Percentiles rank a stretch among this genome's conserved stretches.
phyloP scores from a whole-genome alignment of 2,329 filamentous ascomycete genomes.

The Colletotrichum zoysiae region DNA sequence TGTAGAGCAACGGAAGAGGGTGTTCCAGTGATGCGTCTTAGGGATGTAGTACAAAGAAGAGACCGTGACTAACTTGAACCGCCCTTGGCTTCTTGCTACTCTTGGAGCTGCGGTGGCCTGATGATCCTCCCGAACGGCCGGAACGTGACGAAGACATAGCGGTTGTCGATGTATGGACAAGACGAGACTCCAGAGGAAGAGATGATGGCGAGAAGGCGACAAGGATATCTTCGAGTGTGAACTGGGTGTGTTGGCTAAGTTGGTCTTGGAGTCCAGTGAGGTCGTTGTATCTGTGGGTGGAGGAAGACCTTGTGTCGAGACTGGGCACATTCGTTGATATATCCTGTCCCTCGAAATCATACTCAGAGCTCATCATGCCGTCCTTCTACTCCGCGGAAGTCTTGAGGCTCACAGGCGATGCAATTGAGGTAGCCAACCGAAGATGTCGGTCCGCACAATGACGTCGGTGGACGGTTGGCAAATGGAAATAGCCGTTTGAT shows the following conservation, averaged over 20 bases:
- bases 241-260: conserved; percentile 7
- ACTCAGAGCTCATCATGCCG: conserved; percentile 12
- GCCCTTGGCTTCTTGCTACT: conserved; percentile 47
- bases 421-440: conserved; percentile 9
- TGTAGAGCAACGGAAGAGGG: background rate
- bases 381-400: background rate
- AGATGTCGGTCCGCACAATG: conserved; percentile 12
- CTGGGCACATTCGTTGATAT: conserved; percentile 26
- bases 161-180: conserved; percentile 1
- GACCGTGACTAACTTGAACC: conserved; percentile 48
- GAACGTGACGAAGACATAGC: conserved; percentile 50
- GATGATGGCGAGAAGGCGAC: conserved; percentile 8
- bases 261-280: background rate
- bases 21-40: background rate
- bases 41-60: conserved; percentile 46
- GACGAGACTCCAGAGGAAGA: conserved; percentile 1
- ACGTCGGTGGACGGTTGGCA: conserved; percentile 12
- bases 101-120: conserved; percentile 44
- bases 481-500: conserved; percentile 30
- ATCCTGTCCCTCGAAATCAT: conserved; percentile 9
- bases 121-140: conserved; percentile 42
- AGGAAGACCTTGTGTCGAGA: background rate
- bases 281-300: conserved; percentile 13
- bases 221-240: conserved; percentile 28
- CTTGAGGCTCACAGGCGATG: background rate